Base-by-base conservation (phyloP, 352 stramenopile genomes). In the Phytophthora pluvialis region DNA sequence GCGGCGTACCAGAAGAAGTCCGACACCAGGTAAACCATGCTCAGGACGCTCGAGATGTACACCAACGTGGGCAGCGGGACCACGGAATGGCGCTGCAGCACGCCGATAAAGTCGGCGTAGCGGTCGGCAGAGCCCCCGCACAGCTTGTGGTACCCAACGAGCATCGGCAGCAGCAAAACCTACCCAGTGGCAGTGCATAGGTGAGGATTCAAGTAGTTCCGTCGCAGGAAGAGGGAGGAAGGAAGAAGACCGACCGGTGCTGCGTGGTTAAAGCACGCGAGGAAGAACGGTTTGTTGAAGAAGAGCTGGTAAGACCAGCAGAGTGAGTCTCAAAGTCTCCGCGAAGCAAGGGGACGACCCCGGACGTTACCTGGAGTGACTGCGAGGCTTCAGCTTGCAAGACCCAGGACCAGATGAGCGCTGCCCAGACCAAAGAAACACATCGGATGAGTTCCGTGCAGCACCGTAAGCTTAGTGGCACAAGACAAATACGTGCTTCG, bases 1-100 rank as follows among this genome's bases (percentile, higher is more conserved):
- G 80, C 75, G 1, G 72, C 72, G 50, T 85, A 89, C 78, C 76
- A 87, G 29, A 89, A 87, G 66, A 84, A 83, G 43, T 89, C 80
- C 74, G 63, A 46, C 59, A 85, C 51, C 50, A 76, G 40, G 63
- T 78, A 71, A 43, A 85, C 67, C 5, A 78, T 16, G 42, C 72
- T 80, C 40, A 89, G 56, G 31, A 73, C 67, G 1, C 66, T 61
- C 3, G 80, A 77, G 21, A 86, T 78, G 11, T 65, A 64, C 36
- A 75, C 13, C 16, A 86, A 49, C 39, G 72, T 52, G 6, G 32
- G 40, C 7, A 78, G 38, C 7, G 75, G 75, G 15, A 86, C 45
- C 38, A 78, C 66, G 46, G 64, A 83, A 60, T 83, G 75, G 38
- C 66, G 78, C 7, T 69, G 43, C 25, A 89, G 49, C 3, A 83